Base-by-base conservation (phyloP, 2,329 filamentous ascomycete genomes). In the Botrytis sinoallii region DNA sequence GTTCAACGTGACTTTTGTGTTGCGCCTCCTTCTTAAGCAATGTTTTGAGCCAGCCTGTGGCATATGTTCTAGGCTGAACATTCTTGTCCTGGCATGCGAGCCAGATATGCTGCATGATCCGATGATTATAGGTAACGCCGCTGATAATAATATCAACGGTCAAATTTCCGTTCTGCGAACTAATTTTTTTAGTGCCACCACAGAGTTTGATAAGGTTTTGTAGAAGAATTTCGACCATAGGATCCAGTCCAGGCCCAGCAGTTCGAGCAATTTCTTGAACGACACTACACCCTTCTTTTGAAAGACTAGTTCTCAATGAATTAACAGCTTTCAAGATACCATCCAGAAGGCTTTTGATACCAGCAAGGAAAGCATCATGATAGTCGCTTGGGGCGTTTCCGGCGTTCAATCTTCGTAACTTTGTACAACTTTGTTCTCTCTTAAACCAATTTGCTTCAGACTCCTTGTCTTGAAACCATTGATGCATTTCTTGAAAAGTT, bases 31-130 rank as follows among this genome's bases (percentile, higher is more conserved):
- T 93, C 77, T 88, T 91, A 57, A 99, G 84, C 32, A 98, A 83
- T 1, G 92, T 97, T 82, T 91, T 93, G 44, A 98, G 84, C 96
- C 96, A 99, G 12, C 88, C 91, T 3, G 92, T 87, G 2, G 91
- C 92, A 82, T 91, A 97, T 1, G 89, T 89, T 75, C 96, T 90
- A 25, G 95, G 92, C 80, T 96, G 92, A 3, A 95, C 91, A 80
- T 98, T 98, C 85, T 98, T 98, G 84, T 99, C 95, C 81, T 97
- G 92, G 75, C 89, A 92, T 38, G 95, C 95, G 71, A 85, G 84
- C 85, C 90, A 93, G 66, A 98, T 86, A 79, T 98, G 95, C 81
- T 97, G 93, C 86, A 98, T 88, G 75, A 98, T 87, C 42, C 94
- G 91, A 74, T 87, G 85, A 75, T 88, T 95, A 83, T 95, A 98